Evolutionary conservation across 805 yeast species (phyloP).

Genomic region (Starmerella tilneyi): DNA sequence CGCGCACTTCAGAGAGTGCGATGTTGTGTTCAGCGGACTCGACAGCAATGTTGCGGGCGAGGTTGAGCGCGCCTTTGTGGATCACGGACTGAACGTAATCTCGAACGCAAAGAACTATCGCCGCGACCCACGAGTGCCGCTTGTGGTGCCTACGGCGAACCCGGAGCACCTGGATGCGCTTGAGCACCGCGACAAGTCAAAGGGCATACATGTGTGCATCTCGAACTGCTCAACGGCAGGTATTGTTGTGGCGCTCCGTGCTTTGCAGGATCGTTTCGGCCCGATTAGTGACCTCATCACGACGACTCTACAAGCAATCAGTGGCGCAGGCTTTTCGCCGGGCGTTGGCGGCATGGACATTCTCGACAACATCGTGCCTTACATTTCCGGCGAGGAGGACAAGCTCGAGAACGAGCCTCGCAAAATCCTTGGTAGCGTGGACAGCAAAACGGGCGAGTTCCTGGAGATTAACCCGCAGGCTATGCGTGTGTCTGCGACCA

Average conservation of each 20-base stretch:
- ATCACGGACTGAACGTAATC: constrained; percentile 69
- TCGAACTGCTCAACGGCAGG: constrained; percentile 99
- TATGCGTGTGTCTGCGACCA: constrained; percentile 84
- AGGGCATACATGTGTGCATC: constrained; percentile 83
- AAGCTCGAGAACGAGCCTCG: constrained; percentile 98
- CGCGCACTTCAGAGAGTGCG: constrained; percentile 75
- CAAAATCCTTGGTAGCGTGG: constrained; percentile 66
- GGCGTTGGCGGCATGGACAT: constrained; percentile 95
- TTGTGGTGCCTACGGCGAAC: constrained; percentile 90
- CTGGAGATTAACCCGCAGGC: constrained; percentile 40
- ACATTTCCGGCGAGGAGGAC: constrained; percentile 93
- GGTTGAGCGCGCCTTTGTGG: constrained; percentile 75
- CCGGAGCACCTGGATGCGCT: constrained; percentile 75
- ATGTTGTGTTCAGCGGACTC: constrained; percentile 86
- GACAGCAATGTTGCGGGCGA: constrained; percentile 91
- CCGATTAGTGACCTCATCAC: constrained; percentile 79
- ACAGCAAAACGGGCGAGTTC: constrained; percentile 37
- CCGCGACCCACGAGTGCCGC: constrained; percentile 75
- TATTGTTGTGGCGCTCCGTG: constrained; percentile 89
- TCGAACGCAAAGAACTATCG: constrained; percentile 96
- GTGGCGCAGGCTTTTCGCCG: constrained; percentile 97
- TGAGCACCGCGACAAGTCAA: constrained; percentile 39
- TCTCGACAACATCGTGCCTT: constrained; percentile 89
- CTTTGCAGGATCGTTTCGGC: constrained; percentile 81
- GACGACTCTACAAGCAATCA: constrained; percentile 91